Evolutionary conservation across 2,329 filamentous ascomycete species (phyloP).

Genomic region (Knoxdaviesia proteae): DNA sequence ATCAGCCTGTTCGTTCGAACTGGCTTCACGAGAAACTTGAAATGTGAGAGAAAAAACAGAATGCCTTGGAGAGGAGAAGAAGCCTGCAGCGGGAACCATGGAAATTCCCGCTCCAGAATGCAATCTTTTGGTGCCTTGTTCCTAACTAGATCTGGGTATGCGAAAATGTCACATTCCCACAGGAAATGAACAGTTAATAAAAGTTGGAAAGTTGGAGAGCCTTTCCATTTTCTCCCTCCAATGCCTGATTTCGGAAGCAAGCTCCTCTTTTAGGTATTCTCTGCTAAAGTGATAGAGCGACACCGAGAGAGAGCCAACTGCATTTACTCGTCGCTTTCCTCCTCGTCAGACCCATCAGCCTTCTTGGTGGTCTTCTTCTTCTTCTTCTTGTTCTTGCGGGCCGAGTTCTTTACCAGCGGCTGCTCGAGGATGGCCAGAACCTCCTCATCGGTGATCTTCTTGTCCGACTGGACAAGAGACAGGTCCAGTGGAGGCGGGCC

Average conservation of each 20-base stretch:
- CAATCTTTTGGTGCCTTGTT: too few relatives aligned
- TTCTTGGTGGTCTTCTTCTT: slow-evolving; percentile 48
- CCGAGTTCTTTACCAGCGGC: slow-evolving; percentile 68
- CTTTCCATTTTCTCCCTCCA: slow-evolving; percentile 5
- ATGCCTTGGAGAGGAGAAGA: too few relatives aligned
- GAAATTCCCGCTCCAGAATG: too few relatives aligned
- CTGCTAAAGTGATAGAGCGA: slow-evolving; percentile 1
- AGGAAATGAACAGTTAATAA: too few relatives aligned
- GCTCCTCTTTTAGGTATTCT: not conserved
- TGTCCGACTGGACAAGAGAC: slow-evolving; percentile 75
- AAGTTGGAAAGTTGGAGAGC: too few relatives aligned
- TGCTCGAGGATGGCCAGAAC: slow-evolving; percentile 85
- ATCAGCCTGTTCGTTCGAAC: too few relatives aligned
- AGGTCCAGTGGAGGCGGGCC: slow-evolving; percentile 57
- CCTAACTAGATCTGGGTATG: too few relatives aligned
- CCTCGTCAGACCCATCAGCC: slow-evolving; percentile 14
- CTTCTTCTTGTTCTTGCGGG: slow-evolving; percentile 84
- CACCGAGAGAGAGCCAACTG: too few relatives aligned
- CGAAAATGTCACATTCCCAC: too few relatives aligned
- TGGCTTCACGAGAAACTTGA: too few relatives aligned
- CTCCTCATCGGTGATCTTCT: slow-evolving; percentile 95
- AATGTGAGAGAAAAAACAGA: too few relatives aligned
- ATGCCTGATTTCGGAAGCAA: slow-evolving; percentile 4
- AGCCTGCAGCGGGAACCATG: too few relatives aligned
- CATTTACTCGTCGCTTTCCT: slow-evolving; percentile 15